Conservation (phyloP, 192 early-diverging fungal species). For the Backusella tarrabulga region DNA sequence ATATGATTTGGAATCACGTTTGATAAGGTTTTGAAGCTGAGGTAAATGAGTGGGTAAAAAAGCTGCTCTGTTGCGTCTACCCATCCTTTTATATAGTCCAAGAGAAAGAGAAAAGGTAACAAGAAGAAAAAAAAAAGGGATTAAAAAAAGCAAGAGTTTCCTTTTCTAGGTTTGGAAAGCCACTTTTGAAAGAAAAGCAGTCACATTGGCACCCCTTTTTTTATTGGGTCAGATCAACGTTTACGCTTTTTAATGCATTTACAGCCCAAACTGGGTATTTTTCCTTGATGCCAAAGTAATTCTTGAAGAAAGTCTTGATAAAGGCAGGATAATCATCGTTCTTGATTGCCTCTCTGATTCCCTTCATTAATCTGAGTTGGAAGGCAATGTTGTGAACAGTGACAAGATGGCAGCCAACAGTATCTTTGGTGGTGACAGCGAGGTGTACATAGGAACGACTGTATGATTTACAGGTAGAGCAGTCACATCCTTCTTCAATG, state of each 20-base stretch:
- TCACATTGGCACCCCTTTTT: background rate
- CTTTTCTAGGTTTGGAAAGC: slow-evolving; percentile 5
- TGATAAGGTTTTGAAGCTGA: slow-evolving; percentile 98
- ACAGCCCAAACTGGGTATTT: slow-evolving; percentile 73
- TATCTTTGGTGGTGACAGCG: slow-evolving; percentile 62
- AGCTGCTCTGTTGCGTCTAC: slow-evolving; percentile 59
- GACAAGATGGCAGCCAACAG: slow-evolving; percentile 78
- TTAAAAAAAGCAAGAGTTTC: background rate
- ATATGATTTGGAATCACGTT: slow-evolving; percentile 92
- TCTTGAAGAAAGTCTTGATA: slow-evolving; percentile 66
- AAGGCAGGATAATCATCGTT: slow-evolving; percentile 68
- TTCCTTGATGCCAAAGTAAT: slow-evolving; percentile 56
- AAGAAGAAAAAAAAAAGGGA: slow-evolving; percentile 1
- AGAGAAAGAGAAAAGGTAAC: slow-evolving; percentile 16
- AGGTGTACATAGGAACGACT: slow-evolving; percentile 72
- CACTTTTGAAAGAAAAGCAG: background rate
- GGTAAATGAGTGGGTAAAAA: slow-evolving; percentile 80
- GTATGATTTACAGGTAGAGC: slow-evolving; percentile 72
- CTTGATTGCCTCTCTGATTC: slow-evolving; percentile 70
- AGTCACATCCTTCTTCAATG: slow-evolving; percentile 76
- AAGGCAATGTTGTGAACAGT: slow-evolving; percentile 84
- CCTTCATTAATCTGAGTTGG: slow-evolving; percentile 81
- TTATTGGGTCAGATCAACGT: slow-evolving; percentile 49
- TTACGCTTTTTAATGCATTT: slow-evolving; percentile 68
- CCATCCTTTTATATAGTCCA: slow-evolving; percentile 40